These are phyloP conservation scores for Halophytophthora polymorphica DNA, from an alignment of 352 stramenopile genomes.

Conservation along the genomic window DNA sequence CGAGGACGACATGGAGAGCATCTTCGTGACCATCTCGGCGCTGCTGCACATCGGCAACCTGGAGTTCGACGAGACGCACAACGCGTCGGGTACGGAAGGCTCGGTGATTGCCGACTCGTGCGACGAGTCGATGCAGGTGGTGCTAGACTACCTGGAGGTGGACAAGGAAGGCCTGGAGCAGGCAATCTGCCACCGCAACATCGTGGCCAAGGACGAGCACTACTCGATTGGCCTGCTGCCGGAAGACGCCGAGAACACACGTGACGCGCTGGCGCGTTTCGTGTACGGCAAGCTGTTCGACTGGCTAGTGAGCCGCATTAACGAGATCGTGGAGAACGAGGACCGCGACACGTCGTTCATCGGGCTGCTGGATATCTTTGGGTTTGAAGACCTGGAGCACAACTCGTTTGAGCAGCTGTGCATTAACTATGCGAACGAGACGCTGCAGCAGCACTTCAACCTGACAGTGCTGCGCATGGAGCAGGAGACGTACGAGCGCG, in stretches of 20 bases:
- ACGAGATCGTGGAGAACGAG: slow-evolving; percentile 73
- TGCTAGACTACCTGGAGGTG: slow-evolving; percentile 89
- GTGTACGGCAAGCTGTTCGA: slow-evolving; percentile 95
- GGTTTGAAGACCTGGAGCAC: slow-evolving; percentile 81
- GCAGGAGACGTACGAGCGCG: slow-evolving; percentile 85
- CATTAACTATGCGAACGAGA: slow-evolving; percentile 95
- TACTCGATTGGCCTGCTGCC: slow-evolving; percentile 76
- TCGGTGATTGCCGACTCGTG: slow-evolving; percentile 54
- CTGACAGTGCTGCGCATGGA: slow-evolving; percentile 84
- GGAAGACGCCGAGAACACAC: slow-evolving; percentile 82
- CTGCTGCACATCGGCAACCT: slow-evolving; percentile 96
- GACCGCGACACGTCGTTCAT: slow-evolving; percentile 60
- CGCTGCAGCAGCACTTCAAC: slow-evolving; percentile 92
- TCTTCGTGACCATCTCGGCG: slow-evolving; percentile 90
- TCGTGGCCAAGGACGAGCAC: slow-evolving; percentile 92
- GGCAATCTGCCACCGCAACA: slow-evolving; percentile 89
- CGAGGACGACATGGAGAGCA: slow-evolving; percentile 84
- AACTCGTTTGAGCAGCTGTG: slow-evolving; percentile 96
- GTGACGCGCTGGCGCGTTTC: slow-evolving; percentile 93
- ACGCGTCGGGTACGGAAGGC: slow-evolving; percentile 63
- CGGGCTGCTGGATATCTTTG: slow-evolving; percentile 86
- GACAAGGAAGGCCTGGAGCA: slow-evolving; percentile 83
- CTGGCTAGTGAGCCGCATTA: slow-evolving; percentile 86
- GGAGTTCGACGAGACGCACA: slow-evolving; percentile 74
- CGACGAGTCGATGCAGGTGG: slow-evolving; percentile 64